Evolutionary conservation across 495 filamentous ascomycete genomes (phyloP), one percentile per base, ranked within the genome.

Genomic region (Hypoxylon rickii): DNA sequence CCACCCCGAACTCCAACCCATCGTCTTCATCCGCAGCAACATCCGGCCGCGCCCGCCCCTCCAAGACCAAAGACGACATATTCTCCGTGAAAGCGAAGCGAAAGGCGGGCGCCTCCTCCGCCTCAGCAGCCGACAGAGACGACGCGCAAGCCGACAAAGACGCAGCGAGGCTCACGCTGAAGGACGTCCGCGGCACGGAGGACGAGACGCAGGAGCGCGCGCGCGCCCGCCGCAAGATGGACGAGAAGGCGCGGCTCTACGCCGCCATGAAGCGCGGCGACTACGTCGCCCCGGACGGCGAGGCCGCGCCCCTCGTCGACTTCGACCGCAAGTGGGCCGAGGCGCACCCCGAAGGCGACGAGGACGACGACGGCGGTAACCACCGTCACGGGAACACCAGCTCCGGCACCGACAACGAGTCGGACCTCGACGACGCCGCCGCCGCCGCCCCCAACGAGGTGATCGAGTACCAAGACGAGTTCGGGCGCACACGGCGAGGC

Each of bases 261-360:
- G 82, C 86, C 0, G 83, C 87, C 39, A 83, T 98, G 86, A 92
- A 93, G 70, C 75, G 86, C 50, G 88, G 81, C 51, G 90, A 83
- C 54, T 84, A 74, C 72, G 80, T 78, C 44, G 71, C 72, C 70
- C 84, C 83, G 36, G 74, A 75, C 6, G 79, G 70, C 54, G 79
- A 74, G 65, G 75, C 72, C 43, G 81, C 80, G 63, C 82, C 71
- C 7, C 73, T 93, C 16, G 86, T 98, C 0, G 94, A 98, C 74
- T 98, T 97, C 66, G 92, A 97, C 71, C 77, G 84, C 36, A 98
- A 97, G 71, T 96, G 93, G 90, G 90, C 86, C 0, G 89, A 95
- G 60, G 68, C 72, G 32, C 68, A 84, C 37, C 70, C 71, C 3
- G 56, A 59, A 3, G 69, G 65, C 8, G 74, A 76, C 10, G 63